A percentile compares a stretch with the other conserved stretches of the same genome.
phyloP scores from a whole-genome alignment of 768 basidiomycete species.

The Lentinula edodes region DNA sequence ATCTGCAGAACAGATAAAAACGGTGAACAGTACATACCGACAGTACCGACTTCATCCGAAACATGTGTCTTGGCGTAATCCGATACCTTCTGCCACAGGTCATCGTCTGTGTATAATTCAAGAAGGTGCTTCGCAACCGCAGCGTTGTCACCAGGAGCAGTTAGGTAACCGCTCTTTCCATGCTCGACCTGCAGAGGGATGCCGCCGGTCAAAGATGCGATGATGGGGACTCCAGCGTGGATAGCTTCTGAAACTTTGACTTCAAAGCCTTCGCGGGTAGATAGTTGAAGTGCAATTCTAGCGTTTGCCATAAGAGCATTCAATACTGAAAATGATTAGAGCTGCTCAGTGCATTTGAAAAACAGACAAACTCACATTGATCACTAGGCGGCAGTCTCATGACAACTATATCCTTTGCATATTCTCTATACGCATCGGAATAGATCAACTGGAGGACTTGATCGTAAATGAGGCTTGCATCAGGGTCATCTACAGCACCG shows the following conservation, averaged over 20 bases:
- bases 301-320: slow-evolving; percentile 87
- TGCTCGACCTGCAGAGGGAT: slow-evolving; percentile 90
- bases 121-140: slow-evolving; percentile 72
- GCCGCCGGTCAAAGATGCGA: slow-evolving; percentile 83
- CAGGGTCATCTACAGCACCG: slow-evolving; percentile 91
- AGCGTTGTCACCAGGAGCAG: slow-evolving; percentile 68
- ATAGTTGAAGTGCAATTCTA: slow-evolving; percentile 87
- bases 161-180: slow-evolving; percentile 85
- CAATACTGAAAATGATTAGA: slow-evolving; percentile 44
- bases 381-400: slow-evolving; percentile 82
- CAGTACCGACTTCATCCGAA: slow-evolving; percentile 79
- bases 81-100: slow-evolving; percentile 57
- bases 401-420: slow-evolving; percentile 62
- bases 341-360: not conserved
- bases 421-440: slow-evolving; percentile 45
- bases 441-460: slow-evolving; percentile 60
- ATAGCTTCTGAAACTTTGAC: slow-evolving; percentile 97
- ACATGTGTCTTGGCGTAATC: slow-evolving; percentile 70
- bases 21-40: slow-evolving; percentile 40
- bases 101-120: slow-evolving; percentile 73
- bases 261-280: slow-evolving; percentile 93
- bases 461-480: slow-evolving; percentile 90
- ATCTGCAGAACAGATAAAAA: not conserved
- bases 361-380: slow-evolving; percentile 47
- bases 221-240: slow-evolving; percentile 81